Conservation (phyloP, 306 rosid species). For the Quercus variabilis region DNA sequence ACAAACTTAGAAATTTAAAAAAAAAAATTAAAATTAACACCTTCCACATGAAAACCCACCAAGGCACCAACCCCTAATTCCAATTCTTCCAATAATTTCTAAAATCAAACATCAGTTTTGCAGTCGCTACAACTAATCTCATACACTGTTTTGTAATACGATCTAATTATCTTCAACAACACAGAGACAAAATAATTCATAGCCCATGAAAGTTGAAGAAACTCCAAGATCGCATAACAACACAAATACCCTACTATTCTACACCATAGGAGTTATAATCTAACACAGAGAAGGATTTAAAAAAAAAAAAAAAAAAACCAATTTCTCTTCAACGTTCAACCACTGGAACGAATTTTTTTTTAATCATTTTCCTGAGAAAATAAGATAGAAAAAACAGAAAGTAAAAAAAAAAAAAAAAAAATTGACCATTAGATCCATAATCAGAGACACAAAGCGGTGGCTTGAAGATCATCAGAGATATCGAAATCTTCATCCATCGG, state of each 20-base stretch:
- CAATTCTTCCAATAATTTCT: background rate
- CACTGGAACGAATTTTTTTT: too few relatives aligned
- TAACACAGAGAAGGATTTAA: too few relatives aligned
- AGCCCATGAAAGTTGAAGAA: slow-evolving; percentile 28
- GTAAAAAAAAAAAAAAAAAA: background rate
- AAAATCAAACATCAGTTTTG: background rate
- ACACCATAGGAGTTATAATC: slow-evolving; percentile 40
- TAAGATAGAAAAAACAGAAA: slow-evolving; percentile 14
- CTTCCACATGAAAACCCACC: background rate
- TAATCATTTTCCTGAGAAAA: slow-evolving; percentile 40
- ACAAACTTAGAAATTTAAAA: too few relatives aligned
- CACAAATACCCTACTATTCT: slow-evolving; percentile 31
- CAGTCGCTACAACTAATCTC: too few relatives aligned
- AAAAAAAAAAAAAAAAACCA: too few relatives aligned
- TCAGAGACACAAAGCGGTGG: slow-evolving; percentile 64
- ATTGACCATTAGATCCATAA: slow-evolving; percentile 22
- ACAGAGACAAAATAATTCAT: slow-evolving; percentile 32
- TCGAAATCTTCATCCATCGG: slow-evolving; percentile 29
- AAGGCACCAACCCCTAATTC: background rate
- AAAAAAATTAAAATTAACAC: background rate
- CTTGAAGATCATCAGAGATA: slow-evolving; percentile 44
- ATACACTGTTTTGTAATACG: slow-evolving; percentile 31
- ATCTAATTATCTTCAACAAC: slow-evolving; percentile 43
- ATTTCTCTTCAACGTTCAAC: too few relatives aligned
- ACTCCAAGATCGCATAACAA: slow-evolving; percentile 26